Percentiles rank a stretch among this genome's conserved stretches.
Evolutionary conservation across 768 basidiomycete species (phyloP).

Genomic region (Boletus reticuloceps): DNA sequence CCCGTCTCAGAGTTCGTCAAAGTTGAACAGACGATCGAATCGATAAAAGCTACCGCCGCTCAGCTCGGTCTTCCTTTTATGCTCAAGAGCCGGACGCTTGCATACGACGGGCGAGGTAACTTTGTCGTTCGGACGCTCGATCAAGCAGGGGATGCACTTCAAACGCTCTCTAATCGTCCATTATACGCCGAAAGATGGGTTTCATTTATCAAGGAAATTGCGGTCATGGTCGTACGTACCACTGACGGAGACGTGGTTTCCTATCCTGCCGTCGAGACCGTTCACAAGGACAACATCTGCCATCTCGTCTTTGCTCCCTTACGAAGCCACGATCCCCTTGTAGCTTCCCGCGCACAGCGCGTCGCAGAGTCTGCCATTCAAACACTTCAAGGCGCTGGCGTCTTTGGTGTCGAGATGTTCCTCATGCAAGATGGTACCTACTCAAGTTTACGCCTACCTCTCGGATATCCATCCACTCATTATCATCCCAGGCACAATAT

Average conservation of each 20-base stretch:
- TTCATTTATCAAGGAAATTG: conserved; percentile 83
- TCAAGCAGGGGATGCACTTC: conserved; percentile 50
- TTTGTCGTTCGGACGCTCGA: conserved; percentile 61
- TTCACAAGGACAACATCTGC: conserved; percentile 92
- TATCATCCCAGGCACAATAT: conserved; percentile 55
- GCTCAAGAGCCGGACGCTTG: conserved; percentile 93
- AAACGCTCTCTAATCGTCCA: conserved; percentile 59
- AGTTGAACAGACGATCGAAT: conserved; percentile 53
- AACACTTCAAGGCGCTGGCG: conserved; percentile 82
- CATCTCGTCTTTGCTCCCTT: conserved; percentile 91
- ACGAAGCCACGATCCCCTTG: conserved; percentile 51
- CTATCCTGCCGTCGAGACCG: conserved; percentile 92
- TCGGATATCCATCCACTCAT: background rate
- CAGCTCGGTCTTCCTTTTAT: conserved; percentile 84
- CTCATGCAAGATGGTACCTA: conserved; percentile 74
- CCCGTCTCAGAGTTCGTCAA: conserved; percentile 58
- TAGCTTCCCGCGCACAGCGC: conserved; percentile 58
- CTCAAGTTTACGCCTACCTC: background rate
- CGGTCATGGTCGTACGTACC: conserved; percentile 94
- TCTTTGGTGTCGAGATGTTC: conserved; percentile 99
- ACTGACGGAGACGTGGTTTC: conserved; percentile 68
- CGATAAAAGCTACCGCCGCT: conserved; percentile 50
- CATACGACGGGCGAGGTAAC: conserved; percentile 96
- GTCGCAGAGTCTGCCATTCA: conserved; percentile 81
- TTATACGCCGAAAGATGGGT: conserved; percentile 96